Conservation (phyloP, 768 basidiomycete genomes). For the Mycena venus region DNA sequence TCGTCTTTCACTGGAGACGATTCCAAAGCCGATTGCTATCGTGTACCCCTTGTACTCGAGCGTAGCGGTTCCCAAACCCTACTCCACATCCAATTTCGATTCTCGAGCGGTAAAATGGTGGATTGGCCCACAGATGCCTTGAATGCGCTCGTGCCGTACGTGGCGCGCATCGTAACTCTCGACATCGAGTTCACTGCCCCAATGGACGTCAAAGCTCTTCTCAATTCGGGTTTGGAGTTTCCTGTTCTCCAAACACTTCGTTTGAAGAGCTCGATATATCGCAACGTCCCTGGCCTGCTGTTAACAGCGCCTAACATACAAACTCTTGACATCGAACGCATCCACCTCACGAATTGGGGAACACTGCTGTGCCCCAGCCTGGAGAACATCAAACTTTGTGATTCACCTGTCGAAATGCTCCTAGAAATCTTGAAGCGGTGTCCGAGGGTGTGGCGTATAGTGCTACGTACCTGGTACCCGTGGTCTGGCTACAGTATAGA, state of each 20-base stretch:
- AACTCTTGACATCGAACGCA: background rate
- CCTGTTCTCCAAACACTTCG: background rate
- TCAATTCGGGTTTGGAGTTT: background rate
- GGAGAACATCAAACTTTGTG: background rate
- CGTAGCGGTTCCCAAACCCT: background rate
- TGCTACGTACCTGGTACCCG: background rate
- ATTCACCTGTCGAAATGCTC: background rate
- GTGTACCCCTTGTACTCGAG: background rate
- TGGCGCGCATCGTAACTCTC: constrained; percentile 4
- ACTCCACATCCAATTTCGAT: background rate
- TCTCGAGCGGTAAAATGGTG: background rate
- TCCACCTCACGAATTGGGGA: background rate
- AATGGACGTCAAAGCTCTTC: background rate
- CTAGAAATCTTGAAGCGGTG: background rate
- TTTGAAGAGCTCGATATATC: background rate
- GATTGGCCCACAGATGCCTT: background rate
- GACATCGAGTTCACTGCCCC: background rate
- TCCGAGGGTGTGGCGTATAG: background rate
- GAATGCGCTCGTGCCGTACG: background rate
- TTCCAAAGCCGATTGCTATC: background rate
- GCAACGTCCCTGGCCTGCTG: background rate
- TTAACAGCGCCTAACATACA: background rate
- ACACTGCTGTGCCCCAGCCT: background rate
- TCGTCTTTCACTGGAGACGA: background rate
- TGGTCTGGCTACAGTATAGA: background rate